A percentile compares a stretch with the other conserved stretches of the same genome.
phyloP scores from a whole-genome alignment of 2,329 filamentous ascomycete genomes.

The Kalaharituber pfeilii region DNA sequence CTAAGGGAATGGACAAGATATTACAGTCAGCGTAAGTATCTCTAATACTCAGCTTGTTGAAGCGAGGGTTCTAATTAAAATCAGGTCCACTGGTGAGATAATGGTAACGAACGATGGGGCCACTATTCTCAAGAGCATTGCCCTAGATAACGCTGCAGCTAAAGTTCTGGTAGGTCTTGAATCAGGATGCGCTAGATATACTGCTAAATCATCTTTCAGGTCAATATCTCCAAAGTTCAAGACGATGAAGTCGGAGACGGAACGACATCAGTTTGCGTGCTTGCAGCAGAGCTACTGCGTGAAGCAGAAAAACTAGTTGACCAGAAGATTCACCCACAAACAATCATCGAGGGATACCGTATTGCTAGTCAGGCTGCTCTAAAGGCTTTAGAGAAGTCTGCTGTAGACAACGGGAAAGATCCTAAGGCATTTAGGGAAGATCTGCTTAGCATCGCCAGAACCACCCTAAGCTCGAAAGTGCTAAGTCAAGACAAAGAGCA shows the following conservation, averaged over 20 bases:
- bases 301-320: slow-evolving; percentile 95
- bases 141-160: slow-evolving; percentile 91
- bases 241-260: slow-evolving; percentile 97
- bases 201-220: not conserved
- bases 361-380: slow-evolving; percentile 88
- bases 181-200: not conserved
- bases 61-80: slow-evolving; percentile 5
- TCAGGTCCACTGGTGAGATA: slow-evolving; percentile 82
- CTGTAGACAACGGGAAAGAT: slow-evolving; percentile 78
- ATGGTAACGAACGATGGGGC: slow-evolving; percentile 98
- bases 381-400: slow-evolving; percentile 61
- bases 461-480: slow-evolving; percentile 93
- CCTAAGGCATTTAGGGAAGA: slow-evolving; percentile 74
- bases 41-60: too few relatives aligned
- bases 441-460: slow-evolving; percentile 75
- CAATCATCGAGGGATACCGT: slow-evolving; percentile 96
- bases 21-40: slow-evolving; percentile 70
- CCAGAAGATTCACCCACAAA: slow-evolving; percentile 98
- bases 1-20: slow-evolving; percentile 99
- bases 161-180: slow-evolving; percentile 56
- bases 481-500: slow-evolving; percentile 84
- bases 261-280: slow-evolving; percentile 90
- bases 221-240: slow-evolving; percentile 98
- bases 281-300: slow-evolving; percentile 83
- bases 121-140: slow-evolving; percentile 95